Evolutionary conservation across 768 basidiomycete genomes (phyloP).

Genomic region (Lentinula guzmanii): DNA sequence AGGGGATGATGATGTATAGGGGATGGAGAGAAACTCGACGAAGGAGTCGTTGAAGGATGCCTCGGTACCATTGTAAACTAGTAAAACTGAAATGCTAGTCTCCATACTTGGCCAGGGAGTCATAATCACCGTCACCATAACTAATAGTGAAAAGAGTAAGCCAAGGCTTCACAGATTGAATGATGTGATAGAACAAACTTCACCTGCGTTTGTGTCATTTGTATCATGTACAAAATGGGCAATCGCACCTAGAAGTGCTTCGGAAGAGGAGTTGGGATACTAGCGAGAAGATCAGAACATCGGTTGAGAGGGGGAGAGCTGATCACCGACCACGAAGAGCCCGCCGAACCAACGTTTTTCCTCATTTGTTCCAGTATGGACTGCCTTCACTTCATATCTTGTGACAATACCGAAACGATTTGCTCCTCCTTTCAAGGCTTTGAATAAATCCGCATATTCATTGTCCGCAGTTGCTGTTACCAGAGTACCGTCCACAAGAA

Average conservation of each 20-base stretch:
- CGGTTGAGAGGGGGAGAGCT: not conserved
- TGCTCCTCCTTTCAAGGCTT: slow-evolving; percentile 38
- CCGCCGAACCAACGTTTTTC: slow-evolving; percentile 35
- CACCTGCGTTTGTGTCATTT: slow-evolving; percentile 33
- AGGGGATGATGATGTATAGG: slow-evolving; percentile 20
- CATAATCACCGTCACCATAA: slow-evolving; percentile 15
- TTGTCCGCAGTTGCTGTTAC: slow-evolving; percentile 37
- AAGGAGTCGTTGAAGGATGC: slow-evolving; percentile 22
- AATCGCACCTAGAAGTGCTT: slow-evolving; percentile 29
- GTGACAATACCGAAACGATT: slow-evolving; percentile 42
- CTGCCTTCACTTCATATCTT: slow-evolving; percentile 31
- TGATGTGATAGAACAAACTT: not conserved
- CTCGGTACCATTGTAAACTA: slow-evolving; percentile 32
- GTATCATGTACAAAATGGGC: slow-evolving; percentile 29
- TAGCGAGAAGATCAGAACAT: slow-evolving; percentile 4
- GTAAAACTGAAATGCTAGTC: slow-evolving; percentile 18
- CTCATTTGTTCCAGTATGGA: slow-evolving; percentile 30
- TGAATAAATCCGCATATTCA: slow-evolving; percentile 35
- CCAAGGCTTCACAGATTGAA: not conserved
- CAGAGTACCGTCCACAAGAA: slow-evolving; percentile 31
- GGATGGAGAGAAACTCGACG: slow-evolving; percentile 33
- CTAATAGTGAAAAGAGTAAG: slow-evolving; percentile 13
- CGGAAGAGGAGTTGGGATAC: slow-evolving; percentile 32
- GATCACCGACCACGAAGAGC: slow-evolving; percentile 23
- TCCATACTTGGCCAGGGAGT: slow-evolving; percentile 15